Evolutionary conservation across 1,284 basidiomycete species (phyloP).

Genomic region (Marasmius sp.): DNA sequence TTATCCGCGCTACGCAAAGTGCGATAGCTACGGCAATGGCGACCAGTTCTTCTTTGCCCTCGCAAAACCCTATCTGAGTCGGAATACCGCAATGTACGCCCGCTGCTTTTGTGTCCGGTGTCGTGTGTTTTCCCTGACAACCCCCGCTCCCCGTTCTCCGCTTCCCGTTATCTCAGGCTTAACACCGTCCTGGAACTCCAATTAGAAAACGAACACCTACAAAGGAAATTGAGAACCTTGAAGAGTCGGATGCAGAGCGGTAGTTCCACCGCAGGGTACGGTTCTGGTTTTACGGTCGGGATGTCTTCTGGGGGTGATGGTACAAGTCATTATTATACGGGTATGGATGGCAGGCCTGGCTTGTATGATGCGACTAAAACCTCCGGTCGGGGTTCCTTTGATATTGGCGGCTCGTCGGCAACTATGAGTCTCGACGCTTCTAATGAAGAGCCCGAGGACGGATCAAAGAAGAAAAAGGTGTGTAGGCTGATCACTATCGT

Average conservation of each 20-base stretch:
- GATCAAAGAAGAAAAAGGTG: constrained; percentile 45
- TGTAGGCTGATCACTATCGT: background rate
- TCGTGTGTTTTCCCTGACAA: constrained; percentile 12
- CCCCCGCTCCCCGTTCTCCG: background rate
- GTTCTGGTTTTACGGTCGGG: constrained; percentile 8
- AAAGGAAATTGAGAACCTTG: constrained; percentile 49
- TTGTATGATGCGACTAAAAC: background rate
- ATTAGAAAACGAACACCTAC: constrained; percentile 72
- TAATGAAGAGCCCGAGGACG: constrained; percentile 38
- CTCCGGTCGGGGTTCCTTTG: constrained; percentile 1
- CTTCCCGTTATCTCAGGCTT: constrained; percentile 45
- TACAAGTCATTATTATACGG: constrained; percentile 4
- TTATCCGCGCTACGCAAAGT: constrained; percentile 54
- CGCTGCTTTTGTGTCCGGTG: too few relatives aligned
- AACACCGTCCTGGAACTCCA: constrained; percentile 79
- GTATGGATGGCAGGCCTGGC: background rate
- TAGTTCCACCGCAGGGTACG: background rate
- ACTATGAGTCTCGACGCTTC: constrained; percentile 7
- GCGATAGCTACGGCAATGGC: constrained; percentile 27
- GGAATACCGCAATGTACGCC: constrained; percentile 67
- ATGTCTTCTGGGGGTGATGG: background rate
- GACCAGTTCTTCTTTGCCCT: constrained; percentile 67
- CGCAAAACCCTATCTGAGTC: constrained; percentile 76
- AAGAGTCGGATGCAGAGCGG: constrained; percentile 17
- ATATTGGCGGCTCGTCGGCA: constrained; percentile 3